phyloP scores from a whole-genome alignment of 2,329 filamentous ascomycete species.

The Rhytidhysteron rufulum region DNA sequence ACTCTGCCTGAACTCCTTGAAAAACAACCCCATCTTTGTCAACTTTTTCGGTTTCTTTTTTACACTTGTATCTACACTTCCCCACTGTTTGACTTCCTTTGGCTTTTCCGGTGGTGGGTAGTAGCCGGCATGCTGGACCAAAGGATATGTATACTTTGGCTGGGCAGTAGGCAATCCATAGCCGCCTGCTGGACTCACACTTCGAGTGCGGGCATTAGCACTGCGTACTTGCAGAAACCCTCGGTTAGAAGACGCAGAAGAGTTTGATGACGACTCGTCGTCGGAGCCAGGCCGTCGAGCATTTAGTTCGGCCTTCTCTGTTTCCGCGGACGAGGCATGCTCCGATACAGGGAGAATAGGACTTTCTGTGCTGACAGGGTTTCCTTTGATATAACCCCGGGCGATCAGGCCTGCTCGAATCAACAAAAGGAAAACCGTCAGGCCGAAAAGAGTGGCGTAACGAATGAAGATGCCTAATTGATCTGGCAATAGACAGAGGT shows the following conservation, averaged over 20 bases:
- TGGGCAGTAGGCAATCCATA: conserved; percentile 22
- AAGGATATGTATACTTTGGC: conserved; percentile 24
- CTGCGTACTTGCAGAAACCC: conserved; percentile 24
- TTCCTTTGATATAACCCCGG: conserved; percentile 14
- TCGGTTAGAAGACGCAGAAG: conserved; percentile 23
- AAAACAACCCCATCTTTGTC: conserved; percentile 45
- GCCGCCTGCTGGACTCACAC: conserved; percentile 32
- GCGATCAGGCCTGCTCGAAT: conserved; percentile 41
- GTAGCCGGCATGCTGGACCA: conserved; percentile 42
- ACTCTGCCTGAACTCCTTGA: conserved; percentile 59
- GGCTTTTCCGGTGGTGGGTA: conserved; percentile 24
- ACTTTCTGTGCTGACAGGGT: conserved; percentile 7
- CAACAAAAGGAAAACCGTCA: conserved; percentile 49
- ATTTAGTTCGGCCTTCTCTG: conserved; percentile 19
- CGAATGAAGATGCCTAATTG: conserved; percentile 79
- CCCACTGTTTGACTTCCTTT: conserved; percentile 27
- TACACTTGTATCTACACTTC: conserved; percentile 20
- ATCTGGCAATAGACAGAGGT: conserved; percentile 85
- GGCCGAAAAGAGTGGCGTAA: conserved; percentile 63
- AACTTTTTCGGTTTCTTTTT: conserved; percentile 28
- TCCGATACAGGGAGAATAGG: conserved; percentile 27
- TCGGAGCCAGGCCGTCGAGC: conserved; percentile 7
- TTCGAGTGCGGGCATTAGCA: conserved; percentile 31
- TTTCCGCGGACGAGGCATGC: conserved; percentile 18
- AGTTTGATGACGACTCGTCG: conserved; percentile 24